phyloP scores from a whole-genome alignment of 495 filamentous ascomycete species.

The Penicillium arizonense region DNA sequence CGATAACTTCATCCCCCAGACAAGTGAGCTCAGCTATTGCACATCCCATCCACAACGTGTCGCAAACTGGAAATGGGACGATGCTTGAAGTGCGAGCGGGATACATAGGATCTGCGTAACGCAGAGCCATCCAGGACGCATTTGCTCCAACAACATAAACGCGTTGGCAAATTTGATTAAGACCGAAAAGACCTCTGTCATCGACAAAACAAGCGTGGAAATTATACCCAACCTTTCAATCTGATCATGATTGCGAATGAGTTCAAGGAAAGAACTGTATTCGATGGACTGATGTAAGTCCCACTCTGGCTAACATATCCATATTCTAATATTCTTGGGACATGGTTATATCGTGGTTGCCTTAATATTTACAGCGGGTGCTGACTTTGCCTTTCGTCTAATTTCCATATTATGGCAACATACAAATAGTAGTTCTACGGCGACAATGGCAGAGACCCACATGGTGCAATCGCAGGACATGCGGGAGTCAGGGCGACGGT shows the following conservation, averaged over 20 bases:
- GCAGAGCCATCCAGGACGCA: background rate
- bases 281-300: conserved; percentile 20
- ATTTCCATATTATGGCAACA: conserved; percentile 16
- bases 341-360: too few species aligned
- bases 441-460: conserved; percentile 12
- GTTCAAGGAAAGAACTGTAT: conserved; percentile 20
- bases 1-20: background rate
- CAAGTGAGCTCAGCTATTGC: conserved; percentile 7
- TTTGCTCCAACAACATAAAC: conserved; percentile 5
- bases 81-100: conserved; percentile 13
- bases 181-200: background rate
- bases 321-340: too few species aligned
- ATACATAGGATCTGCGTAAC: too few species aligned
- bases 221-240: conserved; percentile 14
- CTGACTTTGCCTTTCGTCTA: too few species aligned
- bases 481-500: conserved; percentile 11
- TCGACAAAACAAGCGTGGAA: background rate
- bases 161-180: conserved; percentile 6
- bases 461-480: too few species aligned
- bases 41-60: conserved; percentile 4
- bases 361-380: too few species aligned
- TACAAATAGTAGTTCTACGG: conserved; percentile 13
- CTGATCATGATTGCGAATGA: conserved; percentile 14
- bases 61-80: background rate
- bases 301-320: background rate